phyloP scores from a whole-genome alignment of 495 filamentous ascomycete genomes.

The Extremus antarcticus region DNA sequence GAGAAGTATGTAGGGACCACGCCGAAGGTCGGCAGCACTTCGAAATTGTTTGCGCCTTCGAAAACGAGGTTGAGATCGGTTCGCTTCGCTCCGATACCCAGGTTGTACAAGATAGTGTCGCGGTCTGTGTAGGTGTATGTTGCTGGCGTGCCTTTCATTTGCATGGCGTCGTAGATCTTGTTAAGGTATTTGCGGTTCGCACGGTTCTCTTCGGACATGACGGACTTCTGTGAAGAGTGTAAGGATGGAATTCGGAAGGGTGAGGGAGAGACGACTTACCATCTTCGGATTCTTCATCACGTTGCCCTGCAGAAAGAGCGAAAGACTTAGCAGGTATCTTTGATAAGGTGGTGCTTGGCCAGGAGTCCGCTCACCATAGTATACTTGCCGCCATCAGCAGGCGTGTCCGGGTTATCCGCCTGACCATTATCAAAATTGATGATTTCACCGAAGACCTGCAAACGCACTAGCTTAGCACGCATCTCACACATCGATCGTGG shows the following conservation, averaged over 20 bases:
- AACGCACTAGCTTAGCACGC: background rate
- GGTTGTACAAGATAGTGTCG: conserved; percentile 31
- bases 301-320: no score
- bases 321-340: no score
- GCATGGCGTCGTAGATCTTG: background rate
- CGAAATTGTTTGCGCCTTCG: conserved; percentile 82
- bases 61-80: conserved; percentile 79
- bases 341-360: no score
- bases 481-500: background rate
- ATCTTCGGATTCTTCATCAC: conserved; percentile 1
- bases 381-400: conserved; percentile 9
- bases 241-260: background rate
- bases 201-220: conserved; percentile 1
- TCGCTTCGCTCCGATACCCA: conserved; percentile 88
- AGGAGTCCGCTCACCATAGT: no score
- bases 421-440: conserved; percentile 9
- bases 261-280: background rate
- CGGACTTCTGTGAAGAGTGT: background rate
- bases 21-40: conserved; percentile 85
- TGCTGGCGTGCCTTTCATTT: background rate
- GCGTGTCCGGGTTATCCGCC: conserved; percentile 12
- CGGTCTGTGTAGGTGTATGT: background rate
- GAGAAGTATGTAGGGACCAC: conserved; percentile 71
- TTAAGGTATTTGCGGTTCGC: conserved; percentile 3
- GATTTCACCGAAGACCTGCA: conserved; percentile 7